Evolutionary conservation across 352 stramenopile species (phyloP).

Genomic region (Lagenidium sp.): DNA sequence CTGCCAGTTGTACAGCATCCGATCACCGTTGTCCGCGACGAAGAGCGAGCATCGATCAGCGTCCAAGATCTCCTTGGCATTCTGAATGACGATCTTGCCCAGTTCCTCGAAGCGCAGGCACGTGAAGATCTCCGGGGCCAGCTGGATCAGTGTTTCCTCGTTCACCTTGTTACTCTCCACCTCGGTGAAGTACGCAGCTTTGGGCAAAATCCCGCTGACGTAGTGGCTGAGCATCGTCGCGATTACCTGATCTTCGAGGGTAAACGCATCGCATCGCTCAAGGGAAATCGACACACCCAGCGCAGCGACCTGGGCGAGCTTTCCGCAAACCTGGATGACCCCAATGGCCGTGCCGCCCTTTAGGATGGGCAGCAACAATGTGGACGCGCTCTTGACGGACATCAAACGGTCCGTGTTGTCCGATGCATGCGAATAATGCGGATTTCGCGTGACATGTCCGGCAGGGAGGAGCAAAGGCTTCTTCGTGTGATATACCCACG

Average conservation of each 20-base stretch:
- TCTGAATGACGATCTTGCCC: conserved; percentile 69
- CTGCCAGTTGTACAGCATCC: conserved; percentile 63
- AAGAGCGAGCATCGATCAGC: conserved; percentile 71
- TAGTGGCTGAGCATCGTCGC: conserved; percentile 49
- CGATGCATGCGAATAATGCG: conserved; percentile 35
- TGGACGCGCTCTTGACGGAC: conserved; percentile 41
- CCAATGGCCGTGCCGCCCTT: conserved; percentile 24
- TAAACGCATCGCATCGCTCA: conserved; percentile 53
- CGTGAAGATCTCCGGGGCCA: conserved; percentile 72
- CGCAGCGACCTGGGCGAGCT: conserved; percentile 41
- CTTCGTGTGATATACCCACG: conserved; percentile 59
- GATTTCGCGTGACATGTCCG: conserved; percentile 30
- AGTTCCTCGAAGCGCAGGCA: conserved; percentile 74
- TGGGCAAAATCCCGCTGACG: conserved; percentile 48
- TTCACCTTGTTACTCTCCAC: conserved; percentile 78
- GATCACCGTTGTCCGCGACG: conserved; percentile 37
- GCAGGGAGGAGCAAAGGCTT: conserved; percentile 45
- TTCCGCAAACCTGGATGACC: conserved; percentile 57
- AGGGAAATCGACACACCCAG: conserved; percentile 53
- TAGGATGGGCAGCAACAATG: conserved; percentile 44
- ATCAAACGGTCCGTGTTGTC: conserved; percentile 62
- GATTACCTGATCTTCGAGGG: conserved; percentile 39
- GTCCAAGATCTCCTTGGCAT: conserved; percentile 65
- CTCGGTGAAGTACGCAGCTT: conserved; percentile 69
- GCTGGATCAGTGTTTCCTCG: conserved; percentile 64